Base-by-base conservation (phyloP, 805 yeast species). In the Barnettozyma populi region DNA sequence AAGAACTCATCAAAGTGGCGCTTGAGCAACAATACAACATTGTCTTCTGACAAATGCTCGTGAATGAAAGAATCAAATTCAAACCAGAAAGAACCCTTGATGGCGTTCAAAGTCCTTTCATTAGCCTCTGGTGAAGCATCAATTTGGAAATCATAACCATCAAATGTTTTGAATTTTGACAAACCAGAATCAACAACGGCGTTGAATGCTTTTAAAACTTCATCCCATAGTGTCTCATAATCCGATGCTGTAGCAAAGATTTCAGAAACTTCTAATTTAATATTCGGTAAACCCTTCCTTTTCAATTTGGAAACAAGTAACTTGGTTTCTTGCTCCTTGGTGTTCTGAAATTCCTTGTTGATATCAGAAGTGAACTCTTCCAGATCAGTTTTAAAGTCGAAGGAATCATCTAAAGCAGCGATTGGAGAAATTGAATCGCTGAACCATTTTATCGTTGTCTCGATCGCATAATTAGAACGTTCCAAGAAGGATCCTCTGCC, bases 1-100 rank as follows among this genome's bases (percentile, higher is more conserved):
- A 94, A 92, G 38, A 67, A 71, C 48, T 82, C 87, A 57, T 92
- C 97, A 68, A 94, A 92, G 49, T 79, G 71, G 50, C 87, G 95
- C 60, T 87, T 81, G 60, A 92, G 66, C 23, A 88, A 73, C 45
- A 73, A 70, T 2, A 84, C 71, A 7, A 86, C 77, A 19, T 76
- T 79, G 45, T 86, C 96, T 50, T 79, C 84, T 25, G 79, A 75
- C 43, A 86, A 65, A 54, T 77, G 74, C 47, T 84, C 85, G 55
- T 75, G 82, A 40, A 85, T 71, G 23, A 78, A 70, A 9, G 71
- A 74, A 50, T 79, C 74, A 51, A 90, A 78, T 23, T 71, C 67
- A 27, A 67, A 62, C 97, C 98, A 92, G 3, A 87, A 76, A 31
- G 69, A 65, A 54, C 69, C 71, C 39, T 74, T 69, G 35, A 89